These are phyloP conservation scores for Globisporangium barbulae DNA, from an alignment of 352 stramenopile genomes.

Conservation along the genomic window DNA sequence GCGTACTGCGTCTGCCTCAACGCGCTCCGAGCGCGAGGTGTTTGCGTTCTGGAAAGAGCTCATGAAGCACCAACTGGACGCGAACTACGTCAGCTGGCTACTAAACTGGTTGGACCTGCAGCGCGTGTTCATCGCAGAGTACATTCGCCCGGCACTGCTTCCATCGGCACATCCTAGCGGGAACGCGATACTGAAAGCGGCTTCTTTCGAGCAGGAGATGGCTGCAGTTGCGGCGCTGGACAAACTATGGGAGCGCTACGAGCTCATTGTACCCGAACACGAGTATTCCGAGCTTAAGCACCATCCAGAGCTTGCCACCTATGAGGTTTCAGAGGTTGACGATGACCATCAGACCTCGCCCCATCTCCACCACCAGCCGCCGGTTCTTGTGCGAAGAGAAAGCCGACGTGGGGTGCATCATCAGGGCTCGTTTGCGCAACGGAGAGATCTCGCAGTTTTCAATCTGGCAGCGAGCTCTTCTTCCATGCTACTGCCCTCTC, in stretches of 20 bases:
- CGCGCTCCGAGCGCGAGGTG: neutral
- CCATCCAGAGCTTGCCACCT: neutral
- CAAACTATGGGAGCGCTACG: constrained; percentile 17
- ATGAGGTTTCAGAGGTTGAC: neutral
- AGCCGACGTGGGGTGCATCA: neutral
- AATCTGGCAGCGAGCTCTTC: neutral
- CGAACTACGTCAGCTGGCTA: constrained; percentile 14
- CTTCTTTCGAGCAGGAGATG: constrained; percentile 5
- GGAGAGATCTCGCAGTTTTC: neutral
- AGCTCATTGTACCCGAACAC: constrained; percentile 8
- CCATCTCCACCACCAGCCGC: neutral
- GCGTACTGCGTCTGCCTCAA: neutral
- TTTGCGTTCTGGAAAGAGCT: constrained; percentile 18
- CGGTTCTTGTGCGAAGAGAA: neutral
- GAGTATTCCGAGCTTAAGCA: neutral
- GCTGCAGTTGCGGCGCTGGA: constrained; percentile 11
- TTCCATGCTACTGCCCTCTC: constrained; percentile 1
- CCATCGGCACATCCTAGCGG: too few species aligned
- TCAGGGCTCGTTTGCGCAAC: constrained; percentile 4
- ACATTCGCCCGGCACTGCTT: neutral
- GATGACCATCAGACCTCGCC: neutral
- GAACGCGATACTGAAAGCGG: neutral
- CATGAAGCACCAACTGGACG: constrained; percentile 14
- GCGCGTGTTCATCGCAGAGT: constrained; percentile 31
- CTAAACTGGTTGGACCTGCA: constrained; percentile 30